Base-by-base conservation (phyloP, 768 basidiomycete genomes). In the Gautieria morchelliformis region DNA sequence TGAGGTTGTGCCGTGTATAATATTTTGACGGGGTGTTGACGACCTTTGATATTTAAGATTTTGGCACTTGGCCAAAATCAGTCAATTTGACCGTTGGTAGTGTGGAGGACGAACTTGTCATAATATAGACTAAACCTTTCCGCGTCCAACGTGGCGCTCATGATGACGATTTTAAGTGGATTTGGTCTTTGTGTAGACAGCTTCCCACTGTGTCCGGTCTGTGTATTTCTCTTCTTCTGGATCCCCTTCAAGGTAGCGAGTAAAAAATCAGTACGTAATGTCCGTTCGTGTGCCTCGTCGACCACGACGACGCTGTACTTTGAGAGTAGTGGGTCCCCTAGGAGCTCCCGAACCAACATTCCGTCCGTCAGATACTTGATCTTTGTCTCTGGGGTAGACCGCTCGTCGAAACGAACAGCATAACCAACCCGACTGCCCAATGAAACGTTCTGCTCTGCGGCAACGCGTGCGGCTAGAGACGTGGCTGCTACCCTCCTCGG, bases 301-400 rank as follows among this genome's bases (percentile, higher is more conserved):
- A 99, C 84, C 57, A 98, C 77, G 53, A 99, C 77, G 32, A 93
- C 82, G 65, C 88, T 87, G 71, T 98, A 99, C 58, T 77, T 78
- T 53, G 82, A 83, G 47, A 98, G 75, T 33, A 86, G 67, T 15
- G 82, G 75, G 66, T 94, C 92, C 44, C 80, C 81, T 60, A 94
- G 77, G 51, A 94, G 80, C 75, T 99, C 96, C 44, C 93, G 82
- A 44, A 94, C 86, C 62, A 98, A 84, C 89, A 98, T 97, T 61
- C 96, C 96, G 64, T 99, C 96, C 56, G 94, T 98, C 70, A 96
- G 78, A 67, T 93, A 99, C 72, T 97, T 98, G 71, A 98, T 88
- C 49, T 85, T 80, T 4, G 96, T 99, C 2, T 81, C 74, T 0
- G 78, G 66, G 10, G 82, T 76, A 12, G 78, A 80, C 19, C 79